Conservation (phyloP, 345 rosid species). For the Rhodomyrtus tomentosa region DNA sequence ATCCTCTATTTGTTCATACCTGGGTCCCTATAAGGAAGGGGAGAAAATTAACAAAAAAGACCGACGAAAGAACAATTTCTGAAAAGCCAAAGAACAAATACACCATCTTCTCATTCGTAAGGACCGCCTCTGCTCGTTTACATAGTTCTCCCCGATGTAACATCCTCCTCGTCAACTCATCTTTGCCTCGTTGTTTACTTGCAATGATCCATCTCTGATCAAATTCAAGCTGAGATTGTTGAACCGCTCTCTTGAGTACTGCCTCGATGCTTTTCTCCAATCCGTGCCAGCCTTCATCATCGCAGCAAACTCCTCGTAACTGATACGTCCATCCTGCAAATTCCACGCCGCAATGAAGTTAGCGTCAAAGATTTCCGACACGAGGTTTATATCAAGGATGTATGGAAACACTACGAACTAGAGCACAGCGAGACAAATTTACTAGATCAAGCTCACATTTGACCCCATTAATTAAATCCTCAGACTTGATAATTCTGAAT, state of each 20-base stretch:
- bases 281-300: conserved; percentile 99
- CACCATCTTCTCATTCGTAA: background rate
- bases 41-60: background rate
- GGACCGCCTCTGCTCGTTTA: background rate
- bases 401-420: background rate
- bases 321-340: conserved; percentile 80
- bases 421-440: background rate
- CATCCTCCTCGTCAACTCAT: conserved; percentile 7
- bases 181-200: conserved; percentile 12
- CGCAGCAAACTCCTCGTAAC: conserved; percentile 71
- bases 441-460: background rate
- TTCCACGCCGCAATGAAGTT: background rate
- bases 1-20: conserved; percentile 5
- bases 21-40: background rate
- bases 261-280: conserved; percentile 97
- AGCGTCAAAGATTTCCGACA: background rate
- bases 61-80: background rate
- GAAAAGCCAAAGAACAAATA: background rate
- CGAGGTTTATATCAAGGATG: background rate
- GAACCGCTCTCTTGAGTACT: conserved; percentile 87
- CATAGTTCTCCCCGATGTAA: background rate
- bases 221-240: conserved; percentile 71
- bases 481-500: background rate
- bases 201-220: conserved; percentile 77
- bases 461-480: background rate